Evolutionary conservation across 768 basidiomycete genomes (phyloP).

Genomic region (Mycena sanguinolenta): DNA sequence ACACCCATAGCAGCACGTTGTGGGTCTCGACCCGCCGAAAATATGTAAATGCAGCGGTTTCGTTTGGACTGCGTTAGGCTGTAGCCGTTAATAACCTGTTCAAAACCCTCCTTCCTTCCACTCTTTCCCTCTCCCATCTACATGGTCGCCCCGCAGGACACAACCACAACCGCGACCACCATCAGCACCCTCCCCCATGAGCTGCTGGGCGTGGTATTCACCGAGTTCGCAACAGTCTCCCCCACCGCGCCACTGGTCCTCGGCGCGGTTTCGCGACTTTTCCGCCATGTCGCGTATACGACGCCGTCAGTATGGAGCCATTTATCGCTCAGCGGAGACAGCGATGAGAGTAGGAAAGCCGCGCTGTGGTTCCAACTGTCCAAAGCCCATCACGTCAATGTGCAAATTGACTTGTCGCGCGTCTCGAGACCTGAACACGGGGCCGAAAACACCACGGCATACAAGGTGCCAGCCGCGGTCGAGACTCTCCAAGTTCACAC

Average conservation of each 20-base stretch:
- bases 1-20: not conserved
- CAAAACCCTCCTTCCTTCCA: not conserved
- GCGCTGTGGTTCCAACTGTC: slow-evolving; percentile 47
- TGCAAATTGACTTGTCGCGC: slow-evolving; percentile 37
- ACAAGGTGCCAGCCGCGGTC: slow-evolving; percentile 4
- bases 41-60: not conserved
- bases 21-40: slow-evolving; percentile 13
- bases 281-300: slow-evolving; percentile 43
- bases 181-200: slow-evolving; percentile 46
- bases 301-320: slow-evolving; percentile 50
- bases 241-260: slow-evolving; percentile 52
- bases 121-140: not conserved
- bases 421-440: slow-evolving; percentile 1
- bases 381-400: slow-evolving; percentile 42
- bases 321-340: slow-evolving; percentile 39
- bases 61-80: not conserved
- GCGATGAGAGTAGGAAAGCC: slow-evolving; percentile 43
- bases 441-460: not conserved
- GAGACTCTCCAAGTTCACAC: slow-evolving; percentile 27
- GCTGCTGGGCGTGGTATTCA: slow-evolving; percentile 52
- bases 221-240: slow-evolving; percentile 40
- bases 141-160: not conserved
- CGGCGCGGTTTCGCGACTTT: slow-evolving; percentile 46
- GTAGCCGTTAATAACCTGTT: slow-evolving; percentile 16
- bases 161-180: no score